These are phyloP conservation scores for Penicillium sp. DNA, from an alignment of 2,329 filamentous ascomycete genomes.

Conservation along the genomic window DNA sequence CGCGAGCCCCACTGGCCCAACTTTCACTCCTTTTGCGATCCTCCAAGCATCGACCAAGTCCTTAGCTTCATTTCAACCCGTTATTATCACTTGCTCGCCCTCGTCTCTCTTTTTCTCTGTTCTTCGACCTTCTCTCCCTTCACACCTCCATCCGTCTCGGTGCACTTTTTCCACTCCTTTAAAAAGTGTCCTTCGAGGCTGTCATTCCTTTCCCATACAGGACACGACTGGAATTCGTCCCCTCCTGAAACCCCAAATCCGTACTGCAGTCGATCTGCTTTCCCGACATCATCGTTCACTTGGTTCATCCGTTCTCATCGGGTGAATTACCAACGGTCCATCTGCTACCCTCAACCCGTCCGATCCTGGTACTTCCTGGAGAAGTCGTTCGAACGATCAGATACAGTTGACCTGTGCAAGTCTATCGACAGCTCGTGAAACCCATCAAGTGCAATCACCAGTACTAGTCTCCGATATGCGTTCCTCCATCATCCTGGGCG, in stretches of 20 bases:
- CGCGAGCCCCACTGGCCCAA: conserved; percentile 14
- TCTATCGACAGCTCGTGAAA: conserved; percentile 19
- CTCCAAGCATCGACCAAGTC: conserved; percentile 23
- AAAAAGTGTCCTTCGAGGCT: conserved; percentile 35
- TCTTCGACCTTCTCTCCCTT: conserved; percentile 4
- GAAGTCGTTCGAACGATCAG: conserved; percentile 36
- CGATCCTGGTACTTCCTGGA: conserved; percentile 39
- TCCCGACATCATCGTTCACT: conserved; percentile 16
- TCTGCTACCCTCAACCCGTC: conserved; percentile 16
- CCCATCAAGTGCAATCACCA: conserved; percentile 14
- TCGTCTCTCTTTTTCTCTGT: conserved; percentile 19
- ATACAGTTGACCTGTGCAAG: conserved; percentile 40
- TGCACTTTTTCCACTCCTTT: conserved; percentile 39
- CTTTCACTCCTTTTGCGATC: conserved; percentile 16
- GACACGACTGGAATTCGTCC: conserved; percentile 22
- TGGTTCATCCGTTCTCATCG: conserved; percentile 11
- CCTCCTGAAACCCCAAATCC: conserved; percentile 5
- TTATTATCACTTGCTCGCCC: conserved; percentile 22
- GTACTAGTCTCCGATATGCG: conserved; percentile 33
- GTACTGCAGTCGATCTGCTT: conserved; percentile 43
- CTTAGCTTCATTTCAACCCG: conserved; percentile 25
- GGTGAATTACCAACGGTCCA: conserved; percentile 11
- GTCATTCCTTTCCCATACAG: conserved; percentile 38
- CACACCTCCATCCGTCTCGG: conserved; percentile 15
- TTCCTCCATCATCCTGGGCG: conserved; percentile 40